Conservation (phyloP, 306 rosid species). For the Rosa chinensis region DNA sequence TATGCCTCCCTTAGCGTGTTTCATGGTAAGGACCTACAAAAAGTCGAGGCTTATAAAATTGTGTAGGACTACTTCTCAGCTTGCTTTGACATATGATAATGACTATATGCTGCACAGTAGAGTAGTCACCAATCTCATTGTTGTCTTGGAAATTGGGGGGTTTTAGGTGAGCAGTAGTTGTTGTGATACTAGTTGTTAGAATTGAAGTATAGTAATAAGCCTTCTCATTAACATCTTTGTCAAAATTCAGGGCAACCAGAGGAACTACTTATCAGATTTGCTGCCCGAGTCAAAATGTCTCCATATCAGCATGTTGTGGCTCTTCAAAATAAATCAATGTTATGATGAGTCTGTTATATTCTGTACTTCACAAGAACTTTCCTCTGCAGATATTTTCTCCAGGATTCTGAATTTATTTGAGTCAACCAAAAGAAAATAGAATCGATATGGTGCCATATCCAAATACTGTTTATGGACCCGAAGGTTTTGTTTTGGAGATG, state of each 20-base stretch:
- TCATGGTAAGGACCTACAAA: not conserved
- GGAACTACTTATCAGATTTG: not conserved
- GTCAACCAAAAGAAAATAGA: not conserved
- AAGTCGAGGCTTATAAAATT: not conserved
- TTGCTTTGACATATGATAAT: not conserved
- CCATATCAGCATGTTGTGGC: not conserved
- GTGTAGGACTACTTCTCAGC: not conserved
- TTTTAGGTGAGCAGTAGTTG: not conserved
- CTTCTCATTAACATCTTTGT: not conserved
- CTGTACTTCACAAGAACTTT: not conserved
- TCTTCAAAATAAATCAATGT: not conserved
- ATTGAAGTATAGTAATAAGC: not conserved
- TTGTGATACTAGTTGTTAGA: not conserved
- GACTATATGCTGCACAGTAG: not conserved
- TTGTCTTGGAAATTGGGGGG: not conserved
- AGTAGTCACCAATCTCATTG: not conserved
- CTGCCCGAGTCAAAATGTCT: not conserved
- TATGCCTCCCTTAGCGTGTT: not conserved
- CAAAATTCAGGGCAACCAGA: not conserved
- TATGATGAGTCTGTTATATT: not conserved
- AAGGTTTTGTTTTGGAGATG: not conserved
- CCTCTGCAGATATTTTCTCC: not conserved
- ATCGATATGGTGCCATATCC: not conserved
- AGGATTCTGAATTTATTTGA: not conserved
- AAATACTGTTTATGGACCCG: not conserved